A percentile compares a stretch with the other conserved stretches of the same genome.
Conservation (phyloP, 768 basidiomycete genomes). For the Hypholoma sublateritium region DNA sequence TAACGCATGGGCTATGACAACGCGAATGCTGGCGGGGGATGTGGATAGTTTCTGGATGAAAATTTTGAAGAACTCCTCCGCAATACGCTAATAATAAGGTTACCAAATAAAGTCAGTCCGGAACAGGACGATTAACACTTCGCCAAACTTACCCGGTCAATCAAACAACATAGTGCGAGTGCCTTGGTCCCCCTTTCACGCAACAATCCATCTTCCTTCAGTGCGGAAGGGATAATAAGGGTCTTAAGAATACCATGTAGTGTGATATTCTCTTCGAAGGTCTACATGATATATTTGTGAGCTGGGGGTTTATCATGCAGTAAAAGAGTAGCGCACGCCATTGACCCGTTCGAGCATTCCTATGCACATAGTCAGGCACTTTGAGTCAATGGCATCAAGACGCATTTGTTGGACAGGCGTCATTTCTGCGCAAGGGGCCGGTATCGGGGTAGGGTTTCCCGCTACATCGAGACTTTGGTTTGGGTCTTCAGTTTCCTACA, state of each 20-base stretch:
- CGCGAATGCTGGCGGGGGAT: constrained; percentile 63
- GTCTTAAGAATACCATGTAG: constrained; percentile 73
- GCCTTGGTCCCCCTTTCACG: constrained; percentile 67
- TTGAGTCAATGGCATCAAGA: constrained; percentile 65
- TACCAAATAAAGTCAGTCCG: not conserved
- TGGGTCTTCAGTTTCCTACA: constrained; percentile 15
- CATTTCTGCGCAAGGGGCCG: constrained; percentile 34
- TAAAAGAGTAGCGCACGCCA: constrained; percentile 51
- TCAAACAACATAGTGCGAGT: constrained; percentile 73
- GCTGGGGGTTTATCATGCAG: not conserved
- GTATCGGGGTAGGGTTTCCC: constrained; percentile 21
- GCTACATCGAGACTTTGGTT: constrained; percentile 29
- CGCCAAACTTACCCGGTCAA: constrained; percentile 52
- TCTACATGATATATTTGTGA: constrained; percentile 32
- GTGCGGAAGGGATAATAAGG: constrained; percentile 84
- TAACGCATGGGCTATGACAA: constrained; percentile 72
- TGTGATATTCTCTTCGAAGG: constrained; percentile 68
- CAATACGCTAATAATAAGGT: constrained; percentile 24
- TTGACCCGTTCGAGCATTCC: constrained; percentile 87
- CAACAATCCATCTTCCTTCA: constrained; percentile 66
- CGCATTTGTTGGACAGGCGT: constrained; percentile 58
- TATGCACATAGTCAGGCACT: constrained; percentile 75
- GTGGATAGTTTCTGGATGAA: constrained; percentile 63
- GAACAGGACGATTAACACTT: not conserved
- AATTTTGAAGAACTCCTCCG: constrained; percentile 48